Base-by-base conservation (phyloP, 805 yeast species). In the Candida coquimbonensis region DNA sequence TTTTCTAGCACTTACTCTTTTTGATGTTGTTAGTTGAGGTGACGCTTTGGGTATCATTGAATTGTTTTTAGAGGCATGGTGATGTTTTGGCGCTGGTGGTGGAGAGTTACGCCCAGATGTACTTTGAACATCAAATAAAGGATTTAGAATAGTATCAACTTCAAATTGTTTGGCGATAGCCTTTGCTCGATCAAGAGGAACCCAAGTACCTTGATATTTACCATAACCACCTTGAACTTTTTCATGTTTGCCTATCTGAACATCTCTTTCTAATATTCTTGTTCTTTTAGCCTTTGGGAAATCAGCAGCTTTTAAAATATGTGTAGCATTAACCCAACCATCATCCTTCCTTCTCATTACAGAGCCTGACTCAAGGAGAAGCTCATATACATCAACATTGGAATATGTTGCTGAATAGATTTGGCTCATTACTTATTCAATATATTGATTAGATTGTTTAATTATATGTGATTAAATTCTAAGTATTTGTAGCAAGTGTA, bases 211-310 rank as follows among this genome's bases (percentile, higher is more conserved):
- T 64, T 91, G 98, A 64, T 89, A 91, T 60, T 90, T 83, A 44
- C 98, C 98, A 62, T 89, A 90, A 3, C 98, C 98, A 50, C 98
- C 98, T 64, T 90, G 98, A 21, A 90, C 88, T 63, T 91, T 91
- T 58, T 90, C 96, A 62, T 90, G 97, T 17, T 72, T 66, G 6
- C 95, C 96, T 37, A 75, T 77, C 60, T 91, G 96, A n/a, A 91
- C 96, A 52, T 90, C 96, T 57, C 84, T 80, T 62, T 90, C 98
- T 55, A 90, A 73, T 50, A 90, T 88, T 56, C 95, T 82, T 17
- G 97, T 90, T 53, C 98, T 70, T 63, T 86, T 88, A 1, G 97
- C 96, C 65, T 90, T 90, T 49, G 96, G 95, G 63, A 89, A 89
- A 61, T 86, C 83, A 40, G 97, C 96, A 38, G 91, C 90, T 63